Evolutionary conservation across 1,139 yeast species (phyloP).

Genomic region (Yamadazyma membranifaciens): DNA sequence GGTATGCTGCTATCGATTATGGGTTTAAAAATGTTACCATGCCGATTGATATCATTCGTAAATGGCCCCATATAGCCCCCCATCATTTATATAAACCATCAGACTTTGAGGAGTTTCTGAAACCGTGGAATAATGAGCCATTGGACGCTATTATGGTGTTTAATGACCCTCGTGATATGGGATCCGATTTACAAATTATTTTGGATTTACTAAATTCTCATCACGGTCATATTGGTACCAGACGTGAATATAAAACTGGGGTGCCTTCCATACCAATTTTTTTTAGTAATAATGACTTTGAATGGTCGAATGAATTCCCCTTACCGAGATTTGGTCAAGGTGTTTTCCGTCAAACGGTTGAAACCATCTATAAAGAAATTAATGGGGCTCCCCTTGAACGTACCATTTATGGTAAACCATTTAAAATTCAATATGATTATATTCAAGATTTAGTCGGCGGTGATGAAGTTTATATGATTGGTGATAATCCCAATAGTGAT

Average conservation of each 20-base stretch:
- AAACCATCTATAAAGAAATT: conserved; percentile 58
- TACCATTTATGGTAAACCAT: conserved; percentile 83
- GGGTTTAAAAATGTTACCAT: conserved; percentile 81
- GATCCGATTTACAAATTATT: conserved; percentile 78
- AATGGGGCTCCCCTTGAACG: conserved; percentile 48
- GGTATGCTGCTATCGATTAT: conserved; percentile 70
- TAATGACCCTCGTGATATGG: conserved; percentile 91
- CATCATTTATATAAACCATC: conserved; percentile 55
- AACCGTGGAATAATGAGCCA: conserved; percentile 29
- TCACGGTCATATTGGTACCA: conserved; percentile 66
- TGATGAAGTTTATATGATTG: conserved; percentile 79
- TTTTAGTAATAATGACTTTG: conserved; percentile 82
- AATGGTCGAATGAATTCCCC: conserved; percentile 85
- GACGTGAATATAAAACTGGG: conserved; percentile 26
- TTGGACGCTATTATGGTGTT: conserved; percentile 83
- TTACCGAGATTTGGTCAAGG: conserved; percentile 93
- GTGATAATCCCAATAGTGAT: conserved; percentile 94
- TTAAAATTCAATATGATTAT: conserved; percentile 73
- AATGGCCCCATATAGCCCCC: conserved; percentile 66
- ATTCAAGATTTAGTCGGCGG: conserved; percentile 47
- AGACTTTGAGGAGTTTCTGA: conserved; percentile 50
- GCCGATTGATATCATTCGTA: conserved; percentile 67
- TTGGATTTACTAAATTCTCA: conserved; percentile 69
- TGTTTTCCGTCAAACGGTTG: conserved; percentile 68
- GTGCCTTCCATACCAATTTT: conserved; percentile 74